Conservation (phyloP, 163 green algal species). For the Volvox carteri region DNA sequence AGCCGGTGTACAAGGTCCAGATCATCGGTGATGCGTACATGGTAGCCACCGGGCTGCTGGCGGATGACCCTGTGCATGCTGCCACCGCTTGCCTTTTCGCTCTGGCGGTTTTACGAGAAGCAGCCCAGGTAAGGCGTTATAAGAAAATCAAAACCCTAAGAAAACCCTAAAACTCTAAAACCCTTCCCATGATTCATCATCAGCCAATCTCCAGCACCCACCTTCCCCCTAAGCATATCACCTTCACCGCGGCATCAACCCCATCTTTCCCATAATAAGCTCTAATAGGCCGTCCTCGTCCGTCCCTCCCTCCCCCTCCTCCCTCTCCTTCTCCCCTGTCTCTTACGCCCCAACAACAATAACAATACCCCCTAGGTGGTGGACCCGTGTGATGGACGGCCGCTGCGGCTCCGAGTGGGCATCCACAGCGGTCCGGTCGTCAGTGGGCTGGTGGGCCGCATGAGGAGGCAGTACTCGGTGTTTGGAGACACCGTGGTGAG, state of each 20-base stretch:
- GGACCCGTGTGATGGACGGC: conserved; percentile 10
- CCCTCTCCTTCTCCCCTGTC: background rate
- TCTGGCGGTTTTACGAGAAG: conserved; percentile 16
- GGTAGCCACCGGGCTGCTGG: conserved; percentile 41
- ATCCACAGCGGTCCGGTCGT: conserved; percentile 40
- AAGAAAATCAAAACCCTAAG: too few relatives aligned
- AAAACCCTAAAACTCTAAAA: too few relatives aligned
- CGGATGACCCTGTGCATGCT: conserved; percentile 38
- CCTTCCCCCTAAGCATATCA: too few relatives aligned
- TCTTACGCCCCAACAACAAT: background rate
- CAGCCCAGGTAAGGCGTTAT: conserved; percentile 1
- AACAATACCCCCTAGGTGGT: background rate
- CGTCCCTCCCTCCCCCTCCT: too few relatives aligned
- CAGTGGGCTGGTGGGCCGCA: conserved; percentile 26
- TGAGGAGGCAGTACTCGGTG: conserved; percentile 43
- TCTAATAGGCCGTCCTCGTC: too few relatives aligned
- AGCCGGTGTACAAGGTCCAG: conserved; percentile 51
- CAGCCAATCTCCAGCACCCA: too few relatives aligned
- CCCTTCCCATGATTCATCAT: too few relatives aligned
- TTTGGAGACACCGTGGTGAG: conserved; percentile 56
- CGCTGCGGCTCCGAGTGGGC: conserved; percentile 33
- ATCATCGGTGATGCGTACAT: conserved; percentile 58
- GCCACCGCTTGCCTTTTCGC: conserved; percentile 27
- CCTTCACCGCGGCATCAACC: too few relatives aligned
- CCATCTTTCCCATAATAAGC: too few relatives aligned